Percentiles rank a stretch among this genome's conserved stretches.
Evolutionary conservation across 805 yeast species (phyloP).

Genomic region (Clavispora vitiphila): DNA sequence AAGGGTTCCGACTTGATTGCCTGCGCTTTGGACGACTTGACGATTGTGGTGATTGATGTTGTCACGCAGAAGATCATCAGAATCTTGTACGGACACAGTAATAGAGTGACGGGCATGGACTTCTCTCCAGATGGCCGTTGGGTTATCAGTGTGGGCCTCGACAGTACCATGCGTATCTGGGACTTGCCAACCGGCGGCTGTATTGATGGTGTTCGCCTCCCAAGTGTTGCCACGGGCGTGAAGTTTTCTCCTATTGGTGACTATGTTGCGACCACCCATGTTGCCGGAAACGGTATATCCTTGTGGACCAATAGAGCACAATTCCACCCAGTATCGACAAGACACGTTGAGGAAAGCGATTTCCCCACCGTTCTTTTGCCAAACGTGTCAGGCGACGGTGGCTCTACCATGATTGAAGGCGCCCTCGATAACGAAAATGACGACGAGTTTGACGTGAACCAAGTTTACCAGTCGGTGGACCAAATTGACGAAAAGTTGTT

Average conservation of each 20-base stretch:
- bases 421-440: conserved; percentile 51
- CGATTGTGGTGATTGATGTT: conserved; percentile 77
- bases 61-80: conserved; percentile 80
- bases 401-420: conserved; percentile 66
- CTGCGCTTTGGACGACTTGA: conserved; percentile 77
- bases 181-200: conserved; percentile 96
- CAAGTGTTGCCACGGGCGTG: conserved; percentile 74
- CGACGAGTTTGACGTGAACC: conserved; percentile 27
- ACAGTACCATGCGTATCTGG: conserved; percentile 91
- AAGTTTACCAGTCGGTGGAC: conserved; percentile 46
- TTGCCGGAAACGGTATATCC: conserved; percentile 80
- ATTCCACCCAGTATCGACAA: conserved; percentile 68
- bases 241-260: conserved; percentile 86
- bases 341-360: conserved; percentile 71
- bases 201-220: conserved; percentile 81
- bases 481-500: conserved; percentile 61
- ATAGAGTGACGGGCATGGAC: conserved; percentile 81
- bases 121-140: conserved; percentile 95
- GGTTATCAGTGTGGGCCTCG: conserved; percentile 80
- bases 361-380: conserved; percentile 65
- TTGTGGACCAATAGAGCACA: conserved; percentile 92
- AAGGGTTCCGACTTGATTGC: conserved; percentile 81
- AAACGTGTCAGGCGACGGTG: conserved; percentile 74
- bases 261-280: conserved; percentile 88
- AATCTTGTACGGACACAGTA: conserved; percentile 83